Percentiles rank a stretch among this genome's conserved stretches.
These are phyloP conservation scores for Lachancea nothofagi DNA, from an alignment of 805 yeast genomes.

Conservation along the genomic window DNA sequence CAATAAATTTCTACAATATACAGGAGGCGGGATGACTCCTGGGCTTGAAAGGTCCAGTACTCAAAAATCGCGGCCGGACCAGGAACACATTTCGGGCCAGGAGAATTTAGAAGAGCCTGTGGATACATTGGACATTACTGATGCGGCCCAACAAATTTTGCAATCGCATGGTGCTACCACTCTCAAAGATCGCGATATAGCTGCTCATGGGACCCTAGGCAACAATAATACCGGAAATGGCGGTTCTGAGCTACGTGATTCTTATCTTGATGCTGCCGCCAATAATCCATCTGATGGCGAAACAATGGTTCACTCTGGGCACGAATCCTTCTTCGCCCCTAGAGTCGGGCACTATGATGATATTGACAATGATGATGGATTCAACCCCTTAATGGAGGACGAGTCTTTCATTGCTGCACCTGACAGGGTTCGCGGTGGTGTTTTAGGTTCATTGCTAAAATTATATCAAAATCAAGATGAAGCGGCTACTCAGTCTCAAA, in stretches of 20 bases:
- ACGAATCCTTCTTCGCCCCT: constrained; percentile 30
- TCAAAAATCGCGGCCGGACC: constrained; percentile 31
- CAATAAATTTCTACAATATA: constrained; percentile 29
- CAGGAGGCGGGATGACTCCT: constrained; percentile 34
- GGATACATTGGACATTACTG: constrained; percentile 41
- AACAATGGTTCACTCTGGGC: constrained; percentile 16
- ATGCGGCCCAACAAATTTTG: constrained; percentile 53
- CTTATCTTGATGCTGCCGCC: constrained; percentile 1
- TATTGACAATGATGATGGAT: constrained; percentile 34
- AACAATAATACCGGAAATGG: constrained; percentile 15
- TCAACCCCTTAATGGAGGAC: constrained; percentile 24
- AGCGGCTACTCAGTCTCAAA: constrained; percentile 13
- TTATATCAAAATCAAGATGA: constrained; percentile 47
- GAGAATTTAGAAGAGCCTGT: constrained; percentile 33
- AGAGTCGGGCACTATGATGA: constrained; percentile 42
- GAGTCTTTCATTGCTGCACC: constrained; percentile 50
- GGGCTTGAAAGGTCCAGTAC: constrained; percentile 27
- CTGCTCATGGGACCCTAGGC: constrained; percentile 2
- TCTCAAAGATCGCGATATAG: constrained; percentile 2
- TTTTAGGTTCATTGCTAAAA: constrained; percentile 68
- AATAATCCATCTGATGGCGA: constrained; percentile 15
- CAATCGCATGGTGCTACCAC: constrained; percentile 39
- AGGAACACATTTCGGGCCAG: constrained; percentile 28
- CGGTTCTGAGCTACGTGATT: constrained; percentile 9
- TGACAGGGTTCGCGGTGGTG: constrained; percentile 74